phyloP scores from a whole-genome alignment of 2,329 filamentous ascomycete species.

The Fusarium sp. region DNA sequence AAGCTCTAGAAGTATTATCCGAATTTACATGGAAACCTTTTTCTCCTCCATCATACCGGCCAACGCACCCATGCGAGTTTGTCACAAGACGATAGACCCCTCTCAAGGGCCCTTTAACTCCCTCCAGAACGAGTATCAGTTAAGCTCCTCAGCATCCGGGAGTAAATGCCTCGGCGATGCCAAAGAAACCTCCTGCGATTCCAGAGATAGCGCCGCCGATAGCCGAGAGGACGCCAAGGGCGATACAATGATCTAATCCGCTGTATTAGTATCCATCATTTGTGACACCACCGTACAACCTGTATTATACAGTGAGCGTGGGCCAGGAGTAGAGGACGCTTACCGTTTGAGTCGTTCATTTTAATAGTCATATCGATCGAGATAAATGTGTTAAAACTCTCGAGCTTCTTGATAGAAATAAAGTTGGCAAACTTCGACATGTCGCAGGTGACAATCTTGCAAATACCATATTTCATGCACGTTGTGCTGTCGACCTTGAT shows the following conservation, averaged over 20 bases:
- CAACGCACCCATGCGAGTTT: no score
- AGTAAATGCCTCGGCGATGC: no score
- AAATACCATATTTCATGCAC: neutral
- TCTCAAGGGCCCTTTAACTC: no score
- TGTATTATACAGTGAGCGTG: no score
- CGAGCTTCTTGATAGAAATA: neutral
- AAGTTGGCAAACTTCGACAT: neutral
- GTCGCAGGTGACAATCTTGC: neutral
- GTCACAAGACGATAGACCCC: no score
- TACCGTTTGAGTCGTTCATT: neutral
- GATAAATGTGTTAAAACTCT: neutral
- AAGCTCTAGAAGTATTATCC: no score
- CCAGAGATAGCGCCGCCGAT: neutral
- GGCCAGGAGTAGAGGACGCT: neutral
- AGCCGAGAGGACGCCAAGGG: neutral
- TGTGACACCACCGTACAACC: rapidly evolving
- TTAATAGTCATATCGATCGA: neutral
- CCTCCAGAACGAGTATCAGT: no score
- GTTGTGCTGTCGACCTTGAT: neutral
- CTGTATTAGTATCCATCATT: neutral
- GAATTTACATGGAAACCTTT: no score
- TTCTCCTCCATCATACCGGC: no score
- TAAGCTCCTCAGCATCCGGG: no score
- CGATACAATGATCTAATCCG: neutral
- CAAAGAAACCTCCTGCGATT: neutral